Percentiles rank a stretch among this genome's conserved stretches.
Conservation (phyloP, 2,329 filamentous ascomycete genomes). For the Botrytis galanthina region DNA sequence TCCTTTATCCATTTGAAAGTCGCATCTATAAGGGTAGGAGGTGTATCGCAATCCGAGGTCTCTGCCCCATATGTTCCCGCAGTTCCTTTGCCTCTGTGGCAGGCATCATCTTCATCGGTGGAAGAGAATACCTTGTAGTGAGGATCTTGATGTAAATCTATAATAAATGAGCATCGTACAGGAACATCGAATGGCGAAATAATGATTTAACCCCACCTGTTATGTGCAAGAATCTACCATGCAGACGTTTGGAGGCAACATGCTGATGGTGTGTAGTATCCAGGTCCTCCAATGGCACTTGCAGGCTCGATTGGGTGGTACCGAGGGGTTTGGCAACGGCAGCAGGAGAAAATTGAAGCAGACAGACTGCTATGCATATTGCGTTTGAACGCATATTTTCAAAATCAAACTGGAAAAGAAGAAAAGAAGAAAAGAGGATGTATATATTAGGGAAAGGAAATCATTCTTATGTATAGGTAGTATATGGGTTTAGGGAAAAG, state of each 20-base stretch:
- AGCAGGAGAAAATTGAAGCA: conserved; percentile 28
- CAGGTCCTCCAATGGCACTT: conserved; percentile 35
- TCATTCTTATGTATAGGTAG: conserved; percentile 11
- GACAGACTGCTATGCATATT: conserved; percentile 30
- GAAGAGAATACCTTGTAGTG: conserved; percentile 80
- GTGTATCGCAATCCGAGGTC: conserved; percentile 85
- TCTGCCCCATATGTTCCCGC: conserved; percentile 83
- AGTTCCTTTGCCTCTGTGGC: conserved; percentile 73
- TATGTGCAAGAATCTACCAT: conserved; percentile 81
- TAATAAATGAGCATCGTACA: conserved; percentile 30
- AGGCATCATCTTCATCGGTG: conserved; percentile 65
- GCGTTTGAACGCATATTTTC: conserved; percentile 29
- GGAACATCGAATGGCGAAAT: not conserved
- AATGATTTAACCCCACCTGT: conserved; percentile 59
- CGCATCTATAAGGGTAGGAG: conserved; percentile 74
- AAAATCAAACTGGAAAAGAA: conserved; percentile 23
- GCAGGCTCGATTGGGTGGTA: conserved; percentile 28
- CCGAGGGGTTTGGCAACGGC: conserved; percentile 29
- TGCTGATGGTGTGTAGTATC: conserved; percentile 25
- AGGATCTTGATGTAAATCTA: conserved; percentile 89
- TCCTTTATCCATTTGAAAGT: conserved; percentile 86
- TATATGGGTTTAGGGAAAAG: not conserved
- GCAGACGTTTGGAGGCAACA: conserved; percentile 46
- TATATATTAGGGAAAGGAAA: conserved; percentile 8
- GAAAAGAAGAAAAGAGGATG: not conserved